phyloP scores from a whole-genome alignment of 1,139 yeast species.

The Taphrina flavorubra region DNA sequence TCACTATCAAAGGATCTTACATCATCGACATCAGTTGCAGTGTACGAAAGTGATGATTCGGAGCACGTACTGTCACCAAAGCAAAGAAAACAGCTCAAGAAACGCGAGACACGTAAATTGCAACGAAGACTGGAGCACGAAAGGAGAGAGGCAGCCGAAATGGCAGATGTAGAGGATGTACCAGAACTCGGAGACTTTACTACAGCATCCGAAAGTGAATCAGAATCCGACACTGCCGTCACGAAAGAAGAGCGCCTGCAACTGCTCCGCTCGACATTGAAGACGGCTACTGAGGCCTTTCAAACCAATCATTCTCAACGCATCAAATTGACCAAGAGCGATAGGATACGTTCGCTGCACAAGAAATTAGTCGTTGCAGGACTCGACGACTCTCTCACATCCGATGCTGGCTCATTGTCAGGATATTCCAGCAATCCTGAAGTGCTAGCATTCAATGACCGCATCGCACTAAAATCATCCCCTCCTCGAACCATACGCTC shows the following conservation, averaged over 20 bases:
- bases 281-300: slow-evolving; percentile 17
- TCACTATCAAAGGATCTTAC: not conserved
- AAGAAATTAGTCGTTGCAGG: slow-evolving; percentile 20
- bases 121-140: slow-evolving; percentile 16
- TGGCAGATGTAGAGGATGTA: not conserved
- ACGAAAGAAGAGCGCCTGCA: slow-evolving; percentile 10
- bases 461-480: not conserved
- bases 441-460: not conserved
- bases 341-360: slow-evolving; percentile 1
- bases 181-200: slow-evolving; percentile 12
- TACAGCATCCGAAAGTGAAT: slow-evolving; percentile 16
- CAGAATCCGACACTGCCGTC: not conserved
- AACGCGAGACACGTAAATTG: slow-evolving; percentile 15
- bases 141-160: not conserved
- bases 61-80: slow-evolving; percentile 4
- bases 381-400: not conserved
- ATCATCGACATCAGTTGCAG: not conserved
- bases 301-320: not conserved
- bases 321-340: not conserved
- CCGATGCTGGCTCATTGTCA: not conserved
- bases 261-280: slow-evolving; percentile 3
- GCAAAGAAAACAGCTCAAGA: slow-evolving; percentile 14
- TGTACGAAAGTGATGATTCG: slow-evolving; percentile 11
- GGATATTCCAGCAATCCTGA: not conserved
- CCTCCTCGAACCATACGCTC: not conserved